Conservation (phyloP, 108 stramenopile genomes). For the Mediolabrus comicus region DNA sequence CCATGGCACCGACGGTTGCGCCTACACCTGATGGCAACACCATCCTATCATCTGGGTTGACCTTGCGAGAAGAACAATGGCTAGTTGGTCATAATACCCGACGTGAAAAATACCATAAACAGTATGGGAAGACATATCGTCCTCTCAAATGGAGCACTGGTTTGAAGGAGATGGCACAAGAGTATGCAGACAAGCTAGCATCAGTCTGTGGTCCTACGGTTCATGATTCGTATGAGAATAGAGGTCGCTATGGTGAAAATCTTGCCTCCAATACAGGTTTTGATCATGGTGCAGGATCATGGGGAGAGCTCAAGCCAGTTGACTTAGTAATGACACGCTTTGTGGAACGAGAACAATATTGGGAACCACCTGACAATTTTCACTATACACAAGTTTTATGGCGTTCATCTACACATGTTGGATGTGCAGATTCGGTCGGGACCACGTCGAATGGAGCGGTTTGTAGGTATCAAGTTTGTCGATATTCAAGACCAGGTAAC, state of each 20-base stretch:
- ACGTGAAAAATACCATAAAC: not conserved
- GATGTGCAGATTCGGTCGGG: not conserved
- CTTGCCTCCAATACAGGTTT: constrained; percentile 23
- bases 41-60: not conserved
- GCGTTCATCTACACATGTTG: not conserved
- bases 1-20: too few relatives aligned
- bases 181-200: not conserved
- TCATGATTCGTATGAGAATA: not conserved
- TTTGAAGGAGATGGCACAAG: not conserved
- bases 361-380: not conserved
- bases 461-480: not conserved
- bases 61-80: not conserved
- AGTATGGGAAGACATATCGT: not conserved
- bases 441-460: not conserved
- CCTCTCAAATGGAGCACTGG: not conserved
- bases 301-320: not conserved
- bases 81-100: not conserved
- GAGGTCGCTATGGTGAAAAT: constrained; percentile 22
- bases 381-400: not conserved
- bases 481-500: not conserved
- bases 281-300: not conserved
- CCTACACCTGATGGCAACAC: too few relatives aligned
- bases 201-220: not conserved
- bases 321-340: not conserved
- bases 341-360: not conserved